Conservation (phyloP, 1,284 basidiomycete genomes). For the Ustilago nuda region DNA sequence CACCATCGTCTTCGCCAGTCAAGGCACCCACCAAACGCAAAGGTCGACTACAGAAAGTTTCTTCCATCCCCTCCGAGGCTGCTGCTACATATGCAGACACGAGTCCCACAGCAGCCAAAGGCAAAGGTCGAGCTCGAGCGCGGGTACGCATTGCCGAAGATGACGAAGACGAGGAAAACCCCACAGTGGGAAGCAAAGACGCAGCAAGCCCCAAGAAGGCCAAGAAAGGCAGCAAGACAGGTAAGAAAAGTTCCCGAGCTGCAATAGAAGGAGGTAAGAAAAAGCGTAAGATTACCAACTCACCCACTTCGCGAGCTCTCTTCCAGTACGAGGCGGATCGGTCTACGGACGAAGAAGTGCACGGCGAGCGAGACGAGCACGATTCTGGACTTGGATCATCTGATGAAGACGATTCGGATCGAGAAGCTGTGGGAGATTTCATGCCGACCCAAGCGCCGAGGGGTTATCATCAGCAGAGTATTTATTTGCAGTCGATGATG, state of each 20-base stretch:
- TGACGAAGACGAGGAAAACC: constrained; percentile 4
- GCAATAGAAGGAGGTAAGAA: constrained; percentile 9
- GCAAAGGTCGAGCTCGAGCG: constrained; percentile 3
- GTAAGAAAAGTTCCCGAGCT: constrained; percentile 18
- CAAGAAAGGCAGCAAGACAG: constrained; percentile 19
- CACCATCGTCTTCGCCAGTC: constrained; percentile 37
- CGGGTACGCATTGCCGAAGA: constrained; percentile 16
- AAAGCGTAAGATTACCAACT: constrained; percentile 60
- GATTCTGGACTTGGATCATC: constrained; percentile 72
- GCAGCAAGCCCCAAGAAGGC: neutral
- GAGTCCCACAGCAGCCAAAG: constrained; percentile 27
- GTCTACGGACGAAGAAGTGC: constrained; percentile 81
- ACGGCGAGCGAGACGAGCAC: constrained; percentile 70
- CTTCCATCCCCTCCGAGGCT: constrained; percentile 6
- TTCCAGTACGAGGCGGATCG: constrained; percentile 78
- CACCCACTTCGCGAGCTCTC: constrained; percentile 70
- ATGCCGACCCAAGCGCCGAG: constrained; percentile 77
- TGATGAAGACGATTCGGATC: constrained; percentile 76
- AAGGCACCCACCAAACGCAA: constrained; percentile 32
- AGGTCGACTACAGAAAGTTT: constrained; percentile 24
- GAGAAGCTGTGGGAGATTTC: constrained; percentile 75
- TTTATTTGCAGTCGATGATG: constrained; percentile 65
- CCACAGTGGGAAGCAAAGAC: neutral
- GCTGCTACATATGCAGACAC: constrained; percentile 11
- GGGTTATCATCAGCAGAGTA: constrained; percentile 72